Evolutionary conservation across 2,329 filamentous ascomycete genomes (phyloP).

Genomic region (Epichloe festucae): DNA sequence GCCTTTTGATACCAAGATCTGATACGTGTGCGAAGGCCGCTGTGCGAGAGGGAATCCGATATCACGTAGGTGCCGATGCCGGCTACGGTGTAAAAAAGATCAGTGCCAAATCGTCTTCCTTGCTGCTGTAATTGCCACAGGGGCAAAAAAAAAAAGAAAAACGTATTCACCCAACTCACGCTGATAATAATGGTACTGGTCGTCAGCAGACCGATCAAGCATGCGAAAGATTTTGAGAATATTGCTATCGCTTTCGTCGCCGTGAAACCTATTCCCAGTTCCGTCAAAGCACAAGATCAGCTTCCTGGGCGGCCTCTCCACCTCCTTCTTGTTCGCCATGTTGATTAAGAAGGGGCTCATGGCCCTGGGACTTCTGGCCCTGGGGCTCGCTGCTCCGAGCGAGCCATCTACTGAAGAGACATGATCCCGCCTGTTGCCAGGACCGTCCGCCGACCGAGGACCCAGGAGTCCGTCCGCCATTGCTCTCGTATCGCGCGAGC

Average conservation of each 20-base stretch:
- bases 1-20: conserved; percentile 58
- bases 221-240: conserved; percentile 61
- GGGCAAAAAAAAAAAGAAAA: not conserved
- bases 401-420: not conserved
- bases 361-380: not conserved
- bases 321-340: not conserved
- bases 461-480: conserved; percentile 3
- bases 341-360: conserved; percentile 2
- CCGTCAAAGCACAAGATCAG: conserved; percentile 51
- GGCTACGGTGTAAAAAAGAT: conserved; percentile 22
- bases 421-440: not conserved
- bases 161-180: conserved; percentile 25
- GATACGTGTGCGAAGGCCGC: conserved; percentile 40
- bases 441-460: not conserved
- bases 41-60: conserved; percentile 45
- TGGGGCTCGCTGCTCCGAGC: not conserved
- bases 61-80: conserved; percentile 65
- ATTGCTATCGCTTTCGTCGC: conserved; percentile 50
- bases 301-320: conserved; percentile 22
- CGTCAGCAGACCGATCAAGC: conserved; percentile 47
- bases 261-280: conserved; percentile 50
- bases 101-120: not conserved
- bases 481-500: not conserved
- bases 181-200: conserved; percentile 54
- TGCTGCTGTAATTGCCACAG: not conserved